These are phyloP conservation scores for Teratosphaeria viscida DNA, from an alignment of 2,329 filamentous ascomycete species.

Conservation along the genomic window DNA sequence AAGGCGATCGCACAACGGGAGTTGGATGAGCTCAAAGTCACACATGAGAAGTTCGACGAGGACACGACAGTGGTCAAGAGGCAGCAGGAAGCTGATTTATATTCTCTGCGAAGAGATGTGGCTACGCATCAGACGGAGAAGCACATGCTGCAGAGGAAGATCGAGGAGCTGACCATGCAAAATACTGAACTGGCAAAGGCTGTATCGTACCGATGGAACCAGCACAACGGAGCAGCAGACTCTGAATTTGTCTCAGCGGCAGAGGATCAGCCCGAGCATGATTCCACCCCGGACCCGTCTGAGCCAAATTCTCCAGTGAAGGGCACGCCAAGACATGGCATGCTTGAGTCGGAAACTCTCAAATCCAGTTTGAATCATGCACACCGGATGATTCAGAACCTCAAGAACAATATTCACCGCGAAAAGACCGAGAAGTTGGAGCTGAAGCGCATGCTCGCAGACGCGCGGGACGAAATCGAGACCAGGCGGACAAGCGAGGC, in stretches of 20 bases:
- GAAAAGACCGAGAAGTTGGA: conserved; percentile 99
- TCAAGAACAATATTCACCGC: conserved; percentile 88
- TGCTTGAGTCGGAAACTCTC: conserved; percentile 90
- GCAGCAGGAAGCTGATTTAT: conserved; percentile 80
- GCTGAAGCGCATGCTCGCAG: conserved; percentile 86
- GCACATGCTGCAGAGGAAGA: conserved; percentile 65
- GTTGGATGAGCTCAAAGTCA: conserved; percentile 77
- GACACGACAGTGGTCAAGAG: conserved; percentile 69
- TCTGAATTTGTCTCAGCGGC: conserved; percentile 49
- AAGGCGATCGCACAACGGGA: conserved; percentile 74
- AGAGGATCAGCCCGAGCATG: conserved; percentile 43
- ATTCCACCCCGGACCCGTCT: conserved; percentile 71
- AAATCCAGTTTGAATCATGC: conserved; percentile 91
- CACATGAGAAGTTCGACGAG: conserved; percentile 67
- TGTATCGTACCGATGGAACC: conserved; percentile 57
- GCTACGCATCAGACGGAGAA: conserved; percentile 70
- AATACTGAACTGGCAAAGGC: conserved; percentile 86
- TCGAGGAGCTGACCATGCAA: conserved; percentile 78
- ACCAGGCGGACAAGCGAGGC: conserved; percentile 38
- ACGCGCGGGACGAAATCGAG: conserved; percentile 85
- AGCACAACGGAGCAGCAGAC: conserved; percentile 16
- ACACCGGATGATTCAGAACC: conserved; percentile 89
- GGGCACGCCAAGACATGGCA: conserved; percentile 77
- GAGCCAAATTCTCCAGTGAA: conserved; percentile 86
- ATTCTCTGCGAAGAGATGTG: conserved; percentile 70